Conservation (phyloP, 257 asterid genomes). For the Fraxinus quadrangulata region DNA sequence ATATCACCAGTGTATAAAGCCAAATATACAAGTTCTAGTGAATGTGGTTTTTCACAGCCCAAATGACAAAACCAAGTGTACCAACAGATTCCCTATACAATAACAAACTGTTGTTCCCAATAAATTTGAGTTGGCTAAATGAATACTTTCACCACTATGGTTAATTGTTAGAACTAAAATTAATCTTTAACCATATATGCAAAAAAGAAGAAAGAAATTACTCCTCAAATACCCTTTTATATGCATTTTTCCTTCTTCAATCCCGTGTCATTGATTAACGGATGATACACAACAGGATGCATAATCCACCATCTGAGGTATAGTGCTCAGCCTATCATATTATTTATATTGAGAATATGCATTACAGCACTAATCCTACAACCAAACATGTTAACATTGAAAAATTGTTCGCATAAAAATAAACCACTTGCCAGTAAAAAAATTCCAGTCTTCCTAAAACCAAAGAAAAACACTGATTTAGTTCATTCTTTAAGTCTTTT, state of each 20-base stretch:
- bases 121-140: no score
- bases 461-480: neutral
- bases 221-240: neutral
- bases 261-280: neutral
- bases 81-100: neutral
- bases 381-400: neutral
- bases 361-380: neutral
- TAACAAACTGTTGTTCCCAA: neutral
- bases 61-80: neutral
- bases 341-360: neutral
- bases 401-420: neutral
- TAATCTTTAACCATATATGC: neutral
- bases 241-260: neutral
- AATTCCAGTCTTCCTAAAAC: neutral
- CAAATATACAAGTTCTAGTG: neutral
- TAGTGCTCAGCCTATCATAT: neutral
- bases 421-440: neutral
- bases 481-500: neutral
- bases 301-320: neutral
- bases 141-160: neutral
- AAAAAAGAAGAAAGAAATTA: neutral
- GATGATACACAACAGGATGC: constrained; percentile 1
- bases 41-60: neutral
- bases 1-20: neutral
- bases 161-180: neutral